Evolutionary conservation across 331 rosid genomes (phyloP).

Genomic region (Pyracantha coccinea): DNA sequence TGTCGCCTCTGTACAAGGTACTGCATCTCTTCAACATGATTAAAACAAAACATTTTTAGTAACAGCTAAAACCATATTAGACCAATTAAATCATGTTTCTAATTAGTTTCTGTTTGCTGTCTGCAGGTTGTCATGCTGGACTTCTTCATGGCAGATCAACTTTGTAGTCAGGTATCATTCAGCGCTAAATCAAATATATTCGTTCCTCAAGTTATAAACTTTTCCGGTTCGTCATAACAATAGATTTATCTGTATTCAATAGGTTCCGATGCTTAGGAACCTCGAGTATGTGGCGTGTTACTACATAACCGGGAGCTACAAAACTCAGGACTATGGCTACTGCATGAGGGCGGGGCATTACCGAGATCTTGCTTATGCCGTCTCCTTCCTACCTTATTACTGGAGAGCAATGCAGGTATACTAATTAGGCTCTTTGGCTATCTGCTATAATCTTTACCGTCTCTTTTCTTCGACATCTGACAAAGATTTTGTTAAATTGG

Average conservation of each 20-base stretch:
- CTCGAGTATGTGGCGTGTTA: slow-evolving; percentile 83
- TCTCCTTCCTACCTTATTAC: slow-evolving; percentile 94
- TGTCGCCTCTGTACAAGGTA: slow-evolving; percentile 97
- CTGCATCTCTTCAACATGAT: slow-evolving; percentile 7
- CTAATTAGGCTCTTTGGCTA: neutral
- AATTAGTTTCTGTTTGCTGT: neutral
- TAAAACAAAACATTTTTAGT: neutral
- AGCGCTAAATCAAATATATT: neutral
- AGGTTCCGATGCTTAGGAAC: slow-evolving; percentile 92
- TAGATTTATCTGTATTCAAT: neutral
- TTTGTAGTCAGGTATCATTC: slow-evolving; percentile 86
- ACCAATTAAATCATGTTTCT: neutral
- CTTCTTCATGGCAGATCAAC: slow-evolving; percentile 99
- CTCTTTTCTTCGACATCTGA: neutral
- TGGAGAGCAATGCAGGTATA: slow-evolving; percentile 99
- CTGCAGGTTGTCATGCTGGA: slow-evolving; percentile 94
- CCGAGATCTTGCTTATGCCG: slow-evolving; percentile 82
- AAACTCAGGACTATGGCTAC: slow-evolving; percentile 74
- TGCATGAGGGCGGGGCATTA: slow-evolving; percentile 76
- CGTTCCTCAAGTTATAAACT: neutral
- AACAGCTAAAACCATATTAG: neutral
- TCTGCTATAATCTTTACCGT: neutral
- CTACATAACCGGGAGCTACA: slow-evolving; percentile 96
- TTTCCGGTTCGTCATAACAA: neutral
- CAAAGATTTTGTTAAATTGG: neutral